These are phyloP conservation scores for Neonectria punicea DNA, from an alignment of 2,329 filamentous ascomycete species.

Conservation along the genomic window DNA sequence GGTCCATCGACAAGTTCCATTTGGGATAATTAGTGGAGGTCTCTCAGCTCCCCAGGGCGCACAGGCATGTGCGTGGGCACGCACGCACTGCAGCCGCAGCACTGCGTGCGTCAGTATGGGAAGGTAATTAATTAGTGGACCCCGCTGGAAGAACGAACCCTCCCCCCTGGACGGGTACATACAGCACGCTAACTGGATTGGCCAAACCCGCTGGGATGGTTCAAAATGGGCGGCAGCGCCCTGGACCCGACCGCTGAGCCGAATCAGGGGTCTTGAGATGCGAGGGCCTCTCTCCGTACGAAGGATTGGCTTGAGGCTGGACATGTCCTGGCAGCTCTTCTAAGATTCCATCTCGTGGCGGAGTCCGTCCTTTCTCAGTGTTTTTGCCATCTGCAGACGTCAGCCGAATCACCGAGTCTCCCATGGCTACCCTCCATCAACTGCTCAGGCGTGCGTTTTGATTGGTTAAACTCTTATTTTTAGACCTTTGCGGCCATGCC, in stretches of 20 bases:
- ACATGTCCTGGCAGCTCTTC: background rate
- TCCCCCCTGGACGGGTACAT: background rate
- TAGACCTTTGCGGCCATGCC: constrained; percentile 1
- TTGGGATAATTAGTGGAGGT: constrained; percentile 35
- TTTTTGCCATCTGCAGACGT: constrained; percentile 1
- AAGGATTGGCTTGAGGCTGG: background rate
- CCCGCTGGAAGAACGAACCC: background rate
- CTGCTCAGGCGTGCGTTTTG: background rate
- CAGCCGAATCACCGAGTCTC: constrained; percentile 8
- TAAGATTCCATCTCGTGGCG: constrained; percentile 26
- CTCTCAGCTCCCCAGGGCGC: background rate
- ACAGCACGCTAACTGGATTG: background rate
- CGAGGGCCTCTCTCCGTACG: no score
- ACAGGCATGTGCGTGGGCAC: no score
- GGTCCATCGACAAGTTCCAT: constrained; percentile 37
- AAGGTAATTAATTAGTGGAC: background rate
- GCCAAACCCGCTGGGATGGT: constrained; percentile 2
- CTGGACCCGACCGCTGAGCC: background rate
- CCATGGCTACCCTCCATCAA: constrained; percentile 6
- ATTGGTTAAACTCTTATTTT: constrained; percentile 11
- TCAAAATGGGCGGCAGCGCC: constrained; percentile 4
- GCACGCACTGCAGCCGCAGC: constrained; percentile 6
- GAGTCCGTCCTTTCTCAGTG: background rate
- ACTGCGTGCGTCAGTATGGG: background rate
- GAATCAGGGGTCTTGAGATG: background rate